Percentiles rank a stretch among this genome's conserved stretches.
Evolutionary conservation across 768 basidiomycete species (phyloP).

Genomic region (Tephrocybe sp.): DNA sequence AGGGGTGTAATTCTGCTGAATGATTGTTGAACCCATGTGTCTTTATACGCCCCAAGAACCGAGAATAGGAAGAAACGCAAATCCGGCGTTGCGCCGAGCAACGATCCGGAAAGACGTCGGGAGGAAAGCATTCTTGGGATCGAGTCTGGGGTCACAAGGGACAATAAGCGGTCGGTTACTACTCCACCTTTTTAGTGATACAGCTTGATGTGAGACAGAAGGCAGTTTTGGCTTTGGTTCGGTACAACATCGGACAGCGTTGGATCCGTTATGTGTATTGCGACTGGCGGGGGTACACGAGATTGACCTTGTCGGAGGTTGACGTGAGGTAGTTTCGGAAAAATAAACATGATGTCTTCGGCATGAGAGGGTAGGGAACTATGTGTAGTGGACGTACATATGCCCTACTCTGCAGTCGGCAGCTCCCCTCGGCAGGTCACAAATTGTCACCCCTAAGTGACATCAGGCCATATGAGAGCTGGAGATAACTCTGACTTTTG

Average conservation of each 20-base stretch:
- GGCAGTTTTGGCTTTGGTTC: constrained; percentile 15
- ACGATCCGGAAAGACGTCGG: constrained; percentile 28
- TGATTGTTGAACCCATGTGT: background rate
- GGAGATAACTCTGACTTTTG: no score
- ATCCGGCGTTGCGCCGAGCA: constrained; percentile 38
- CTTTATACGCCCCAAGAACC: constrained; percentile 14
- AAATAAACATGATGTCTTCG: no score
- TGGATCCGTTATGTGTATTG: background rate
- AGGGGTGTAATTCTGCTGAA: constrained; percentile 10
- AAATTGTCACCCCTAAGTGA: no score
- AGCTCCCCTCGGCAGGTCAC: no score
- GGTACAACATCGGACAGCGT: constrained; percentile 22
- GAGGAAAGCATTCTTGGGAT: constrained; percentile 6
- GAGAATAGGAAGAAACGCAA: constrained; percentile 22
- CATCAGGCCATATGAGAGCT: no score
- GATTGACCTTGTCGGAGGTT: no score
- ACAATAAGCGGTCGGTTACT: constrained; percentile 23
- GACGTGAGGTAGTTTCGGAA: background rate
- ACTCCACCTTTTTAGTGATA: constrained; percentile 6
- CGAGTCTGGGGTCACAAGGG: constrained; percentile 26
- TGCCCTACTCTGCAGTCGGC: no score
- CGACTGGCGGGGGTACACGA: no score
- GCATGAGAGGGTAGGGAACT: no score
- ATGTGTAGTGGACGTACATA: no score
- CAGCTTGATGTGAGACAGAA: background rate